These are phyloP conservation scores for Microbotryomycetes sp. DNA, from an alignment of 1,284 basidiomycete genomes.

Conservation along the genomic window DNA sequence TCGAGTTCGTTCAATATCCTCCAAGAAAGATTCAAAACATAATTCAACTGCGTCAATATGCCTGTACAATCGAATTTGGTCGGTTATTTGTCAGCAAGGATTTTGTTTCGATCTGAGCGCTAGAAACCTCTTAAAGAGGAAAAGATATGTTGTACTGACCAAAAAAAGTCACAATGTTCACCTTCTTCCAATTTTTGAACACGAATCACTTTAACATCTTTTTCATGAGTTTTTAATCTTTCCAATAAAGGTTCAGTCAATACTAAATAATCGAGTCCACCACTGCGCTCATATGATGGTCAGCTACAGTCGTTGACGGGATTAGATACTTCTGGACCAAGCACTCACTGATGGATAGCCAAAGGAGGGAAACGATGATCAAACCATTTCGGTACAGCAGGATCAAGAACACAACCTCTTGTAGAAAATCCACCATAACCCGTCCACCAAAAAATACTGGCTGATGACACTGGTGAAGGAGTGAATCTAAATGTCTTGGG, in stretches of 20 bases:
- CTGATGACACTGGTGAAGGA: slow-evolving; percentile 51
- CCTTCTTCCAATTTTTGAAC: slow-evolving; percentile 46
- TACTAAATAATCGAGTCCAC: slow-evolving; percentile 50
- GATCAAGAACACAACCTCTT: slow-evolving; percentile 54
- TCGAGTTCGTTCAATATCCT: slow-evolving; percentile 43
- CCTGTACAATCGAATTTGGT: slow-evolving; percentile 34
- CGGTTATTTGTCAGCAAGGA: too few relatives aligned
- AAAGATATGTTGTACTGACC: slow-evolving; percentile 26
- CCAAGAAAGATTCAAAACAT: slow-evolving; percentile 43
- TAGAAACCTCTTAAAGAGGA: too few relatives aligned
- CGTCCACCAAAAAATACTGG: slow-evolving; percentile 49
- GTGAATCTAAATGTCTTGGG: slow-evolving; percentile 61
- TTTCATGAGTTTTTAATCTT: slow-evolving; percentile 48
- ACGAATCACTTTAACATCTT: slow-evolving; percentile 50
- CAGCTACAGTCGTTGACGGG: not conserved
- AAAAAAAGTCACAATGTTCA: slow-evolving; percentile 45
- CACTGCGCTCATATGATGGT: slow-evolving; percentile 18
- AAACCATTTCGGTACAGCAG: slow-evolving; percentile 49
- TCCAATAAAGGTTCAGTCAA: slow-evolving; percentile 50
- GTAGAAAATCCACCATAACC: slow-evolving; percentile 55
- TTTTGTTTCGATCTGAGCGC: too few relatives aligned
- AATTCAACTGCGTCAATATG: slow-evolving; percentile 57
- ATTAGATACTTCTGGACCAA: too few relatives aligned
- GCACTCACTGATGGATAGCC: slow-evolving; percentile 48
- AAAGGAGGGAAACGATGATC: slow-evolving; percentile 55